Conservation (phyloP, 768 basidiomycete genomes). For the Pisolithus orientalis region DNA sequence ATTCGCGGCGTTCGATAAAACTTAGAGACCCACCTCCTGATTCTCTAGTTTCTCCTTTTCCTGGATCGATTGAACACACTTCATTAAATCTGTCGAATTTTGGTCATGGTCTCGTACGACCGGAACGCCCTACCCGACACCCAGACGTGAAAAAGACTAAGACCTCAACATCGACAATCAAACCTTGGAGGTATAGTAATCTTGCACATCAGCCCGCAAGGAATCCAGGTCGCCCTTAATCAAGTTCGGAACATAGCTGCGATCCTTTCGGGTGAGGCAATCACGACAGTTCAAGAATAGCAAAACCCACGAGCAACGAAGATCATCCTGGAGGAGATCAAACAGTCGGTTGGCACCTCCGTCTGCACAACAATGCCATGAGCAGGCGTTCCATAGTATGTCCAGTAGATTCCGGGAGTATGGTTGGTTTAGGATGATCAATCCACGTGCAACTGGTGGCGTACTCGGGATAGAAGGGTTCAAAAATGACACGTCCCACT, state of each 20-base stretch:
- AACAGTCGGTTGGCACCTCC: conserved; percentile 83
- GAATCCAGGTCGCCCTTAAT: conserved; percentile 97
- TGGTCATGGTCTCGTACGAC: conserved; percentile 67
- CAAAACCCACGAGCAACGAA: conserved; percentile 7
- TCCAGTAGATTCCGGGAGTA: conserved; percentile 60
- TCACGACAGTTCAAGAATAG: not conserved
- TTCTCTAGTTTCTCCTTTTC: conserved; percentile 45
- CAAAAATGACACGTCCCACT: conserved; percentile 25
- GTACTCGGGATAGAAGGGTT: conserved; percentile 9
- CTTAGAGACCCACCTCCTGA: conserved; percentile 27
- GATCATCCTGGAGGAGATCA: conserved; percentile 36
- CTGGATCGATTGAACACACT: conserved; percentile 66
- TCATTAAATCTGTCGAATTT: conserved; percentile 93
- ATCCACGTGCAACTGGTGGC: conserved; percentile 32
- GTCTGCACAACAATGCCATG: conserved; percentile 71
- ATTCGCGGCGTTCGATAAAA: not conserved
- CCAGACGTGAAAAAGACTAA: not conserved
- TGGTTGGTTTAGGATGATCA: conserved; percentile 90
- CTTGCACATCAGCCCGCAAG: conserved; percentile 62
- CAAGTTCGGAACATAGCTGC: conserved; percentile 72
- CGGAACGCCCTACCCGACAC: conserved; percentile 49
- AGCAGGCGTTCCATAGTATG: conserved; percentile 48
- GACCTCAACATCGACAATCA: conserved; percentile 9
- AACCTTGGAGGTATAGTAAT: conserved; percentile 60
- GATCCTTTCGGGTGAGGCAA: not conserved